These are phyloP conservation scores for Obelidium mucronatum DNA, from an alignment of 192 early-diverging fungal genomes.

Conservation along the genomic window DNA sequence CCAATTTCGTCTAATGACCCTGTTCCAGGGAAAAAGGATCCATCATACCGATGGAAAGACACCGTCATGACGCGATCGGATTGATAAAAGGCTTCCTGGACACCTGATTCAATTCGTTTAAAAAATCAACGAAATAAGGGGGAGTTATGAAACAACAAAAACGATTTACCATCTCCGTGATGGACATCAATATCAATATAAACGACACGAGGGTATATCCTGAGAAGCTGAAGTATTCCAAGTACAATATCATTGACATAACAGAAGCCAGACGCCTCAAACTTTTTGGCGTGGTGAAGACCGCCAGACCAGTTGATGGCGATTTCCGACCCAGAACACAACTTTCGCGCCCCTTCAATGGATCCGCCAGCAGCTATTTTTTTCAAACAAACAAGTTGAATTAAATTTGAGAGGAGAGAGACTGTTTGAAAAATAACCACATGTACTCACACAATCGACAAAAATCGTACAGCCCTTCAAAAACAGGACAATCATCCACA, in stretches of 20 bases:
- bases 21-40: conserved; percentile 95
- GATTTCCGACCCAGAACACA: conserved; percentile 71
- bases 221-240: conserved; percentile 87
- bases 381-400: neutral
- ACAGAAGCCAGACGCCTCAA: conserved; percentile 96
- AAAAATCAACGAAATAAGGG: neutral
- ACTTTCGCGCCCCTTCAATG: conserved; percentile 87
- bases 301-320: conserved; percentile 97
- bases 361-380: conserved; percentile 76
- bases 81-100: conserved; percentile 93
- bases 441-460: conserved; percentile 66
- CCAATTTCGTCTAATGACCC: conserved; percentile 92
- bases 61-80: conserved; percentile 96
- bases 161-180: conserved; percentile 89
- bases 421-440: neutral
- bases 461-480: conserved; percentile 96
- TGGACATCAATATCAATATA: conserved; percentile 99
- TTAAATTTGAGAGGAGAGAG: neutral
- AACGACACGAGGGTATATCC: conserved; percentile 81
- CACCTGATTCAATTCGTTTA: conserved; percentile 32
- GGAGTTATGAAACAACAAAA: no score
- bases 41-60: conserved; percentile 95
- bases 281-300: conserved; percentile 97
- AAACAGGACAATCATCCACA: conserved; percentile 94
- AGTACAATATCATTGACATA: conserved; percentile 99